phyloP scores from a whole-genome alignment of 2,329 filamentous ascomycete species.

The Neocucurbitaria cava region DNA sequence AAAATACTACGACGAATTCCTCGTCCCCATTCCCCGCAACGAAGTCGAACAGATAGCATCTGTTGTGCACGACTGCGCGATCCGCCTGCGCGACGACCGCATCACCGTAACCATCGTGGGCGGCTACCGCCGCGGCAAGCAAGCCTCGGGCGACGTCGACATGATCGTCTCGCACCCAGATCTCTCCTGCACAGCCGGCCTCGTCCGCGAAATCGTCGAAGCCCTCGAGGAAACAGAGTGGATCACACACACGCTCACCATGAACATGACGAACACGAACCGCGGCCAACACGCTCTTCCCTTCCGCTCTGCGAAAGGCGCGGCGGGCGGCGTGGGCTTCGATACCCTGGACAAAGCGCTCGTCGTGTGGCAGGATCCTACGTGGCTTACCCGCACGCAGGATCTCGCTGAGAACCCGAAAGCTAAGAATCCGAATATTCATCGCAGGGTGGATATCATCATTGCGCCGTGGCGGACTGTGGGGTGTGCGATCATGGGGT shows the following conservation, averaged over 20 bases:
- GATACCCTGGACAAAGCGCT: conserved; percentile 91
- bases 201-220: conserved; percentile 75
- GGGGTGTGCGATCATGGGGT: conserved; percentile 86
- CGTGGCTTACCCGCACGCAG: conserved; percentile 47
- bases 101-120: conserved; percentile 74
- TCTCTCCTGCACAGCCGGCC: conserved; percentile 68
- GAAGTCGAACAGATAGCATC: conserved; percentile 76
- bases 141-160: conserved; percentile 80
- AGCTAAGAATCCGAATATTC: conserved; percentile 72
- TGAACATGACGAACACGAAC: conserved; percentile 73
- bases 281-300: conserved; percentile 72
- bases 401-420: conserved; percentile 46
- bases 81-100: conserved; percentile 61
- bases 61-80: conserved; percentile 71
- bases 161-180: conserved; percentile 82
- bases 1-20: conserved; percentile 91
- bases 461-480: conserved; percentile 86
- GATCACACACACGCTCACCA: conserved; percentile 81
- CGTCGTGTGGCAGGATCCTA: conserved; percentile 85
- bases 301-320: conserved; percentile 53
- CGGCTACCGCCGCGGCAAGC: conserved; percentile 81
- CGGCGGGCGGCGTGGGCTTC: conserved; percentile 71
- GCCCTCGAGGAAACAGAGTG: conserved; percentile 72
- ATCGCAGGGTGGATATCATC: conserved; percentile 91
- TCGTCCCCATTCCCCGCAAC: conserved; percentile 69